Evolutionary conservation across 139 green algal genomes (phyloP).

Genomic region (Micractinium sp.): DNA sequence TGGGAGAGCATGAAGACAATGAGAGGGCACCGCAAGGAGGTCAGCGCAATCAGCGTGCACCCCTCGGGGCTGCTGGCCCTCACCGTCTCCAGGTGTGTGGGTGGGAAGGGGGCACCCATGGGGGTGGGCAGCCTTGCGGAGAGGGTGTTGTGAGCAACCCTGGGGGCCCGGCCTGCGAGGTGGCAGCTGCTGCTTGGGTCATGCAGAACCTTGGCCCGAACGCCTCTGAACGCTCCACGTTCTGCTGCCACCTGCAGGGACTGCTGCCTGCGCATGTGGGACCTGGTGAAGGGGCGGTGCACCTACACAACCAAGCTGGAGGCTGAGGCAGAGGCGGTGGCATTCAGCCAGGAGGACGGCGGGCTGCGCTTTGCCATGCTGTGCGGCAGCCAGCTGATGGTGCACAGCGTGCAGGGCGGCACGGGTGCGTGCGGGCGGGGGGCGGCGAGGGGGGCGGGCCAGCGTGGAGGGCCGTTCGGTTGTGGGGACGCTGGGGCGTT

Average conservation of each 20-base stretch:
- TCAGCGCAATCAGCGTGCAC: constrained; percentile 79
- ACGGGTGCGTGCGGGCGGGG: constrained; percentile 10
- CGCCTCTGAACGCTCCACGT: too few species aligned
- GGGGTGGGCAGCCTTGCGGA: not conserved
- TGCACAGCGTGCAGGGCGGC: constrained; percentile 45
- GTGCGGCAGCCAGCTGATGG: constrained; percentile 48
- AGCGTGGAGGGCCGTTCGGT: not conserved
- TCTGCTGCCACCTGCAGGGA: constrained; percentile 67
- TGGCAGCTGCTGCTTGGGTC: too few species aligned
- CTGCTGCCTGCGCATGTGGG: constrained; percentile 82
- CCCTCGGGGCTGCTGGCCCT: constrained; percentile 77
- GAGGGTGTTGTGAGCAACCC: too few species aligned
- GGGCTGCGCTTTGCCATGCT: constrained; percentile 63
- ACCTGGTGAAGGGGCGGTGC: constrained; percentile 73
- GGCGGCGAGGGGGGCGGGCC: not conserved
- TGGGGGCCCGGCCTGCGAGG: too few species aligned
- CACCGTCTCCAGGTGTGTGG: constrained; percentile 57
- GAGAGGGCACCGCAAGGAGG: constrained; percentile 61
- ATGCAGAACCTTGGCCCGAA: too few species aligned
- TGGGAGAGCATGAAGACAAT: constrained; percentile 86
- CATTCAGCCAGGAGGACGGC: constrained; percentile 40
- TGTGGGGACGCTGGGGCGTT: too few species aligned
- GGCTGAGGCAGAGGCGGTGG: constrained; percentile 56
- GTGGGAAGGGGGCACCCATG: too few species aligned
- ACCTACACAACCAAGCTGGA: constrained; percentile 71